Percentiles rank a stretch among this genome's conserved stretches.
These are phyloP conservation scores for Ceratocystis destructans DNA, from an alignment of 2,329 filamentous ascomycete species.

Conservation along the genomic window DNA sequence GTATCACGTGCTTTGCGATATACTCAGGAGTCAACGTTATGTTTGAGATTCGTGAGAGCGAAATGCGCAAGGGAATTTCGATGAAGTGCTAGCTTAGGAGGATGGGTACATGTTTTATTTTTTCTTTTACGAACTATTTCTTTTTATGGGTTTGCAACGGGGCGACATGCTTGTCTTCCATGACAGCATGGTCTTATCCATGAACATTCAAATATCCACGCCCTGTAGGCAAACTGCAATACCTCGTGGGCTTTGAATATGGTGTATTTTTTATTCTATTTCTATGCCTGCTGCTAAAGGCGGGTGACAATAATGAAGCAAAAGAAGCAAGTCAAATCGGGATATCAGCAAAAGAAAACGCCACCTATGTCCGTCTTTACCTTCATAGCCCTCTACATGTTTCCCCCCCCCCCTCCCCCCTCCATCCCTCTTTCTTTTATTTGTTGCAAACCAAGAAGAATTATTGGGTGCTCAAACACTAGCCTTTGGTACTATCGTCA, in stretches of 20 bases:
- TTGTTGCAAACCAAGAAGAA: background rate
- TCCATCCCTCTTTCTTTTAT: background rate
- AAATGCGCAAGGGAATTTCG: conserved; percentile 66
- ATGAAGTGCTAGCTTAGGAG: conserved; percentile 47
- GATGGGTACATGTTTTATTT: background rate
- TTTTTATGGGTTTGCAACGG: background rate
- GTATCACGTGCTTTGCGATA: conserved; percentile 54
- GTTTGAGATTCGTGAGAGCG: conserved; percentile 84
- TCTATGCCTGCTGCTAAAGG: background rate
- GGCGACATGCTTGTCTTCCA: background rate
- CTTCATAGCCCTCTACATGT: background rate
- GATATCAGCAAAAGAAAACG: conserved; percentile 4
- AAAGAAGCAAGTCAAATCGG: background rate
- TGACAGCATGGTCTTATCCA: background rate
- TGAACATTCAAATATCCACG: background rate
- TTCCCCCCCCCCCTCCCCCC: too few species aligned
- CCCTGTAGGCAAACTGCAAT: too few species aligned
- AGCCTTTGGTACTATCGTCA: background rate
- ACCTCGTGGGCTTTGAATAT: background rate
- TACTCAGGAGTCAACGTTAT: conserved; percentile 86
- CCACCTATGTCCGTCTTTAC: background rate
- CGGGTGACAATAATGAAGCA: background rate
- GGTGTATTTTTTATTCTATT: background rate
- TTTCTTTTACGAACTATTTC: background rate
- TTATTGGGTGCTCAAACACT: background rate